A percentile compares a stretch with the other conserved stretches of the same genome.
Evolutionary conservation across 495 filamentous ascomycete species (phyloP).

Genomic region (Astrothelium subdiscretum): DNA sequence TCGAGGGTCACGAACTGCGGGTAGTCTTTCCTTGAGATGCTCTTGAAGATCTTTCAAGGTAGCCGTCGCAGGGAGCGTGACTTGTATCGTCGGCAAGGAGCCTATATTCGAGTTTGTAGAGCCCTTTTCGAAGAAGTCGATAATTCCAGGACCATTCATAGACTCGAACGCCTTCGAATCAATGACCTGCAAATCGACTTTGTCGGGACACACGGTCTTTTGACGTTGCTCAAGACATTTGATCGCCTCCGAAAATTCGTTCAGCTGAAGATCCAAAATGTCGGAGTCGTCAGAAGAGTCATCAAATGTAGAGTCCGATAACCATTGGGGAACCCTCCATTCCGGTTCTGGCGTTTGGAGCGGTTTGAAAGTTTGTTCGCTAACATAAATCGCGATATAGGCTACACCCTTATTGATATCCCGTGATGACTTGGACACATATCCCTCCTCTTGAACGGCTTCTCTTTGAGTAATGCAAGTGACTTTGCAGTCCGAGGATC

Average conservation of each 20-base stretch:
- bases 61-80: background rate
- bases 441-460: constrained; percentile 27
- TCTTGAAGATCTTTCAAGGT: background rate
- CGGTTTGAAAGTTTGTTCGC: constrained; percentile 18
- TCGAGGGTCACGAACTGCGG: background rate
- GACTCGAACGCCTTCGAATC: constrained; percentile 17
- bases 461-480: constrained; percentile 46
- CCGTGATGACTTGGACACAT: background rate
- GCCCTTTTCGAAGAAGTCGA: constrained; percentile 14
- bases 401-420: constrained; percentile 42
- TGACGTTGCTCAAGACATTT: constrained; percentile 2
- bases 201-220: background rate
- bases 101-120: background rate
- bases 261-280: background rate
- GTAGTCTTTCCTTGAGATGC: background rate
- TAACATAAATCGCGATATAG: constrained; percentile 49
- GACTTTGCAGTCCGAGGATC: constrained; percentile 41
- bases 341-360: background rate
- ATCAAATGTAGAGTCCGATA: background rate
- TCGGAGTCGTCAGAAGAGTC: background rate
- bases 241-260: background rate
- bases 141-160: constrained; percentile 18
- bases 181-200: constrained; percentile 18
- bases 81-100: background rate
- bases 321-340: background rate